Conservation (phyloP, 352 stramenopile species). For the Saprolegnia parasitica region DNA sequence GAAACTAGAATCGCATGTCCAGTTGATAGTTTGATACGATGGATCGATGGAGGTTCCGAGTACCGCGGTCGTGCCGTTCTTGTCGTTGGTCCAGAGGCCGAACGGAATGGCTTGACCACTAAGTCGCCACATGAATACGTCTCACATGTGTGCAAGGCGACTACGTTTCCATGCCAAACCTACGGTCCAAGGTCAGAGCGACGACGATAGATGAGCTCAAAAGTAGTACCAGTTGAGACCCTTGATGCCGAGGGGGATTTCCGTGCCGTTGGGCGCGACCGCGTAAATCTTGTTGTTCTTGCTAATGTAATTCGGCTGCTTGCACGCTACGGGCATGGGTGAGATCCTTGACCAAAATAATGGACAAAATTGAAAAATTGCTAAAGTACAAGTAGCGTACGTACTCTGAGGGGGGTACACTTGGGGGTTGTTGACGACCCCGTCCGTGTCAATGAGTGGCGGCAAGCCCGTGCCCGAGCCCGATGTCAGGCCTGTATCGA, state of each 20-base stretch:
- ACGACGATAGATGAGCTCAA: too few species aligned
- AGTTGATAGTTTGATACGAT: not conserved
- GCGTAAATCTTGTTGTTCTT: conserved; percentile 53
- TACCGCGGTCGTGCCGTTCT: conserved; percentile 55
- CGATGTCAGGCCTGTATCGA: conserved; percentile 5
- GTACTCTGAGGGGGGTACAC: conserved; percentile 32
- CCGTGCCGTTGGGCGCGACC: conserved; percentile 45
- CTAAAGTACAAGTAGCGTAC: too few species aligned
- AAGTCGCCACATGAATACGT: too few species aligned
- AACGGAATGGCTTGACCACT: conserved; percentile 49
- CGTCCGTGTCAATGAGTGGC: conserved; percentile 31
- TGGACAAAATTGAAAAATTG: too few species aligned
- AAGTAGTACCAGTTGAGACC: conserved; percentile 69
- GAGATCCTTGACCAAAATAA: too few species aligned
- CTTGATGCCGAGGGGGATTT: conserved; percentile 52
- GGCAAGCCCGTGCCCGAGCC: conserved; percentile 5
- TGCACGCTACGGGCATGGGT: too few species aligned
- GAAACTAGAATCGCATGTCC: conserved; percentile 37
- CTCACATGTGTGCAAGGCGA: too few species aligned
- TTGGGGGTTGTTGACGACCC: conserved; percentile 32
- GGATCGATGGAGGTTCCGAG: too few species aligned
- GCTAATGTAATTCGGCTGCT: conserved; percentile 59
- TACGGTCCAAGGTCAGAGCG: not conserved
- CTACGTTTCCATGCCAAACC: conserved; percentile 66
- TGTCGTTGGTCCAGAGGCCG: conserved; percentile 63